Conservation (phyloP, 192 early-diverging fungal species). For the Cetraspora pellucida region DNA sequence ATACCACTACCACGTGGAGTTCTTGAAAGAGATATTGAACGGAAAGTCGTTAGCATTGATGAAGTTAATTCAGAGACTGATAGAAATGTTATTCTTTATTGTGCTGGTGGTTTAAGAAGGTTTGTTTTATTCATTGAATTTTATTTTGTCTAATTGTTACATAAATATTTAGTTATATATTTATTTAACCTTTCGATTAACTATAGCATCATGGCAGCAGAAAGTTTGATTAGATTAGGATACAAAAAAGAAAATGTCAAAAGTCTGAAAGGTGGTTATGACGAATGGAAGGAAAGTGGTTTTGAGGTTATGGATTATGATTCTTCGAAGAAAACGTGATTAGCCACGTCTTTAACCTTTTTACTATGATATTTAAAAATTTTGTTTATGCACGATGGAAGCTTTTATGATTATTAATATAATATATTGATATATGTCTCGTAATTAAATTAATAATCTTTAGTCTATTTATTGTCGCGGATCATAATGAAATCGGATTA, state of each 20-base stretch:
- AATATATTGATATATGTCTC: too few species aligned
- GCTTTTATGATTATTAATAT: too few species aligned
- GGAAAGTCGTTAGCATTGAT: conserved; percentile 46
- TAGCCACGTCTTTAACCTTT: not conserved
- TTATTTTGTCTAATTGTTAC: not conserved
- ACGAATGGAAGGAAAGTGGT: conserved; percentile 53
- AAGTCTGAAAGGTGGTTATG: conserved; percentile 55
- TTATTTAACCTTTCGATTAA: conserved; percentile 25
- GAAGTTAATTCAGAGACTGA: conserved; percentile 45
- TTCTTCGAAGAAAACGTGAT: not conserved
- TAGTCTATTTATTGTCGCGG: too few species aligned
- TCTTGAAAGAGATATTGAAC: conserved; percentile 51
- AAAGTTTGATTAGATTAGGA: conserved; percentile 51
- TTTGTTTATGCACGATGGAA: too few species aligned
- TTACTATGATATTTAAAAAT: too few species aligned
- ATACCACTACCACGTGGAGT: conserved; percentile 52
- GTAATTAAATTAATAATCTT: too few species aligned
- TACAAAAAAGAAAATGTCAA: conserved; percentile 44
- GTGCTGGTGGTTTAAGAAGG: conserved; percentile 52
- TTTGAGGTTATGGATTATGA: conserved; percentile 45
- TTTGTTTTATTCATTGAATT: not conserved
- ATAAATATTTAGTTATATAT: not conserved
- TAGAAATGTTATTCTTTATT: conserved; percentile 54
- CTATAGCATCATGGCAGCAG: conserved; percentile 51
- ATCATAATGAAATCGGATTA: too few species aligned